phyloP scores from a whole-genome alignment of 106 monocot genomes.

The Allium sativum region DNA sequence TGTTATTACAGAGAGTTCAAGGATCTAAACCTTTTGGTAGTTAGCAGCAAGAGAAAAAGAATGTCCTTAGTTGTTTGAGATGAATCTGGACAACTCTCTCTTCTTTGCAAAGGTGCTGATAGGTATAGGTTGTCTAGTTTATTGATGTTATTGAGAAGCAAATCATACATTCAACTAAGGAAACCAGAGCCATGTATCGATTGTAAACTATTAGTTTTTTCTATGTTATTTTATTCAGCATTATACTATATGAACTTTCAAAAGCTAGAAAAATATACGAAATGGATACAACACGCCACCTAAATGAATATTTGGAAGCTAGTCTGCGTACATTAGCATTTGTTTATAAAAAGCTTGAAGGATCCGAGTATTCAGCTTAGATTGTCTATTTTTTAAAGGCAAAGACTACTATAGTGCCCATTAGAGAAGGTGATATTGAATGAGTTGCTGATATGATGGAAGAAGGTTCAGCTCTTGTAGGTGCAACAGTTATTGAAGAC shows the following conservation, averaged over 20 bases:
- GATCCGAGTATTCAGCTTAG: constrained; percentile 35
- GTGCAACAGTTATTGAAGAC: constrained; percentile 59
- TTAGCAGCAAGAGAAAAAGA: constrained; percentile 67
- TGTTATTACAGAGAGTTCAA: constrained; percentile 37
- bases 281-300: constrained; percentile 29
- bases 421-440: constrained; percentile 38
- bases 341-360: constrained; percentile 36
- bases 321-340: constrained; percentile 50
- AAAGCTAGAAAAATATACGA: constrained; percentile 32
- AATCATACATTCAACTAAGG: too few relatives aligned
- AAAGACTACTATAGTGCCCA: constrained; percentile 35
- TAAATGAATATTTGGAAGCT: constrained; percentile 51
- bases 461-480: constrained; percentile 40
- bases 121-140: constrained; percentile 21
- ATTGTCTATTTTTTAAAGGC: constrained; percentile 35
- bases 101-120: constrained; percentile 69
- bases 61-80: constrained; percentile 69
- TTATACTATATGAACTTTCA: constrained; percentile 47
- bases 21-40: constrained; percentile 56
- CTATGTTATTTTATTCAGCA: constrained; percentile 19
- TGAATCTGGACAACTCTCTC: constrained; percentile 43
- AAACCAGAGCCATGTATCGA: too few relatives aligned
- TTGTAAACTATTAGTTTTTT: too few relatives aligned
- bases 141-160: too few relatives aligned
- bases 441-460: constrained; percentile 42